A percentile compares a stretch with the other conserved stretches of the same genome.
These are phyloP conservation scores for Boletus reticuloceps DNA, from an alignment of 768 basidiomycete species.

Conservation along the genomic window DNA sequence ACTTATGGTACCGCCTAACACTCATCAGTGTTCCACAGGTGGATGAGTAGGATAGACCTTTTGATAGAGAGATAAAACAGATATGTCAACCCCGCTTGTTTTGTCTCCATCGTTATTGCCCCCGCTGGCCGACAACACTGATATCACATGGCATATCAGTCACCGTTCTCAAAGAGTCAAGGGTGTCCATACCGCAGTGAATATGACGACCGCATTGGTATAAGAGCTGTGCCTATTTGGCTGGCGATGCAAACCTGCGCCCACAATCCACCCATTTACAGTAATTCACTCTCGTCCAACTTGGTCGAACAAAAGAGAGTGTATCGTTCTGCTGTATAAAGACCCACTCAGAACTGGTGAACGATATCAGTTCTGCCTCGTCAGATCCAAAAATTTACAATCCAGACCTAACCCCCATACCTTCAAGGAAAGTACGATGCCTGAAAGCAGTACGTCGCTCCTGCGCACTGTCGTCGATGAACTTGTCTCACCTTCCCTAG, in stretches of 20 bases:
- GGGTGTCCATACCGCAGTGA: neutral
- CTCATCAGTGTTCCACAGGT: neutral
- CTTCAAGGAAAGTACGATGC: neutral
- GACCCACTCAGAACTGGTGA: neutral
- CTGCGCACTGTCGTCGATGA: neutral
- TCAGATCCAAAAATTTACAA: neutral
- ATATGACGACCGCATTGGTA: neutral
- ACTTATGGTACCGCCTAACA: too few relatives aligned
- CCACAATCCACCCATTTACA: conserved; percentile 3
- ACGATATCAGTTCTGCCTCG: neutral
- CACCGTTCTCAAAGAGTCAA: neutral
- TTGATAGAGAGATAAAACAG: neutral
- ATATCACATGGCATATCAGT: neutral
- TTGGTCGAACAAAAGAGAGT: conserved; percentile 3
- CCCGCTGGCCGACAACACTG: neutral
- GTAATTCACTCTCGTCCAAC: neutral
- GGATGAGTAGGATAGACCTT: neutral
- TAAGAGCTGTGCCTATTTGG: neutral
- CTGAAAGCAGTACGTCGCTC: neutral
- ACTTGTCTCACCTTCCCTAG: neutral
- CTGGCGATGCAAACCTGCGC: neutral
- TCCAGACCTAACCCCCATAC: neutral
- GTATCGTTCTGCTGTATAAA: neutral
- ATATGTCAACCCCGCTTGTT: neutral
- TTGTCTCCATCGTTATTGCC: neutral